phyloP scores from a whole-genome alignment of 345 rosid species.

The Syzygium jambos region DNA sequence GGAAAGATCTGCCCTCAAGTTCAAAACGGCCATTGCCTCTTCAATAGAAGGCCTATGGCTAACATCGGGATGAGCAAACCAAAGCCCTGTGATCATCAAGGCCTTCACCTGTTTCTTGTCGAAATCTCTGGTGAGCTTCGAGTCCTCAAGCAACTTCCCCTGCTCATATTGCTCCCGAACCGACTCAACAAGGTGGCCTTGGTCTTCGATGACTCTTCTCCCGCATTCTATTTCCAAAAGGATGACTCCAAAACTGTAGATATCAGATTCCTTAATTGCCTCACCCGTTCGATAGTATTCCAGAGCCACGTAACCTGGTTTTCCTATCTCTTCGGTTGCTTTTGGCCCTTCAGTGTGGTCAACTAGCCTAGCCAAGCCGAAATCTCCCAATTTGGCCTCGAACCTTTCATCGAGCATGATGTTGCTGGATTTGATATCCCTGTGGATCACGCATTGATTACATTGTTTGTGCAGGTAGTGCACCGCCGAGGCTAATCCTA shows the following conservation, averaged over 20 bases:
- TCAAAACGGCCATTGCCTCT: background rate
- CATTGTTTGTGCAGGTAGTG: background rate
- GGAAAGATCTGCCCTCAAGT: background rate
- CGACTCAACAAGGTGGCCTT: background rate
- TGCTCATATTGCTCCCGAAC: background rate
- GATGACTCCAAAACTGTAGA: background rate
- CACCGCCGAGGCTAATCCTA: background rate
- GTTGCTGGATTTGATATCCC: background rate
- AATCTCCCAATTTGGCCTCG: background rate
- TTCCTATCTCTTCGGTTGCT: background rate
- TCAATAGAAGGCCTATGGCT: background rate
- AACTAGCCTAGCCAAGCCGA: background rate
- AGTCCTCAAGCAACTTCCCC: background rate
- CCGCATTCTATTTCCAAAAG: background rate
- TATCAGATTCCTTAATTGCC: background rate
- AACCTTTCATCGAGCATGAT: background rate
- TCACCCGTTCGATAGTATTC: background rate
- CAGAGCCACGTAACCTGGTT: background rate
- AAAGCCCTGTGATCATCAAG: background rate
- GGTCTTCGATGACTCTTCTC: background rate
- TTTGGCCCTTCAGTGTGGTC: background rate
- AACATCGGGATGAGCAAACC: background rate
- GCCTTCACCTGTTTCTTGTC: background rate
- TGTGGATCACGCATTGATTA: background rate
- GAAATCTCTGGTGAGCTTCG: background rate